A percentile compares a stretch with the other conserved stretches of the same genome.
These are phyloP conservation scores for Talaromyces adpressus DNA, from an alignment of 495 filamentous ascomycete genomes.

Conservation along the genomic window DNA sequence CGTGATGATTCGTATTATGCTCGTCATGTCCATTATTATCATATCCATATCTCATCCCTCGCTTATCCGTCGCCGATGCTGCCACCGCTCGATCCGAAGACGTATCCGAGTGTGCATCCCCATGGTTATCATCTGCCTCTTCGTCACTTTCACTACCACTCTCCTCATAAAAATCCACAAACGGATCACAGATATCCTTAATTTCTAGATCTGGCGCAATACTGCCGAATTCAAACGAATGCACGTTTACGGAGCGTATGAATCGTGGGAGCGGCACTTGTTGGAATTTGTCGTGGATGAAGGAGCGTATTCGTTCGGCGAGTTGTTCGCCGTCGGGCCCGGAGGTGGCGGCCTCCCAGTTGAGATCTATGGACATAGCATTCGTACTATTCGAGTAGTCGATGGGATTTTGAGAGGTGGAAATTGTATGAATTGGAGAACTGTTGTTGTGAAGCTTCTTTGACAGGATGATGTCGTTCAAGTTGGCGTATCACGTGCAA, in stretches of 20 bases:
- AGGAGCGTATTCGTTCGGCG: slow-evolving; percentile 79
- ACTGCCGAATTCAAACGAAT: slow-evolving; percentile 86
- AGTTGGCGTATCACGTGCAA: neutral
- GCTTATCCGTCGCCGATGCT: neutral
- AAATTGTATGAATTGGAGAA: neutral
- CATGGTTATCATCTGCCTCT: slow-evolving; percentile 22
- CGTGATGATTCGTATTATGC: neutral
- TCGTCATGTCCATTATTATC: neutral
- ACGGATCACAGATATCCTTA: slow-evolving; percentile 92
- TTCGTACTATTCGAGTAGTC: slow-evolving; percentile 15
- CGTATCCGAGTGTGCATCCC: neutral
- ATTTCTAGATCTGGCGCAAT: slow-evolving; percentile 80
- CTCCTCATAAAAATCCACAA: slow-evolving; percentile 94
- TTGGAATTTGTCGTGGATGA: slow-evolving; percentile 94
- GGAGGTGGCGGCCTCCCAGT: slow-evolving; percentile 88
- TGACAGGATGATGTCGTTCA: neutral
- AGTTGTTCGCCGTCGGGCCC: slow-evolving; percentile 79
- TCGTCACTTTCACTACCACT: slow-evolving; percentile 49
- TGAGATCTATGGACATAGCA: slow-evolving; percentile 93
- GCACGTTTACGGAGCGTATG: slow-evolving; percentile 91
- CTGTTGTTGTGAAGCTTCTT: neutral
- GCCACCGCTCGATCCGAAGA: neutral
- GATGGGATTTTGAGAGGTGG: neutral
- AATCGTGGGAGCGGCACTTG: slow-evolving; percentile 83
- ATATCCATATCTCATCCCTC: neutral